A percentile compares a stretch with the other conserved stretches of the same genome.
phyloP scores from a whole-genome alignment of 139 green algal species.

The Closterium sp. region DNA sequence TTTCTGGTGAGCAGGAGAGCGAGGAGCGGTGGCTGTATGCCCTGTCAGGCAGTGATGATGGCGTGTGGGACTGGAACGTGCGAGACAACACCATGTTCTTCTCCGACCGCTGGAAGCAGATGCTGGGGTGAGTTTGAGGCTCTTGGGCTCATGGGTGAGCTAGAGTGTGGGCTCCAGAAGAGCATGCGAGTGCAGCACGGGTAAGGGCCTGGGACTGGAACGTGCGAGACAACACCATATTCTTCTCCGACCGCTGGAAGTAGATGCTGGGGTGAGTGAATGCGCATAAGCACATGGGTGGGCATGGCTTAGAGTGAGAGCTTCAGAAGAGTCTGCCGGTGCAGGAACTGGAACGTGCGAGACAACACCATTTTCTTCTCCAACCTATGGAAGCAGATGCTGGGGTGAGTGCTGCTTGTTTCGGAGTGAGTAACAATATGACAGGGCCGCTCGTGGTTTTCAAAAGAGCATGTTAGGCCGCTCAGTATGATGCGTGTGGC shows the following conservation, averaged over 20 bases:
- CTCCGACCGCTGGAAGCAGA: conserved; percentile 23
- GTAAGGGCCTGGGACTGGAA: neutral
- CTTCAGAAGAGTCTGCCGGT: no score
- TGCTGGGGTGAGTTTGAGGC: conserved; percentile 30
- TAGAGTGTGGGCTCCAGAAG: no score
- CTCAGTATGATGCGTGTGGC: no score
- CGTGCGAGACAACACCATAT: neutral
- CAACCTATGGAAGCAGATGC: conserved; percentile 1
- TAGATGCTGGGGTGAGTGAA: neutral
- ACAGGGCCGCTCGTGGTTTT: no score
- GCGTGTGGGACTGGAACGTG: conserved; percentile 28
- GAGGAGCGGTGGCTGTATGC: conserved; percentile 30
- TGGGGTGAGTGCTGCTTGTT: neutral
- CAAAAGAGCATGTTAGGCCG: no score
- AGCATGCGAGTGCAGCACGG: no score
- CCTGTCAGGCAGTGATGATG: conserved; percentile 18
- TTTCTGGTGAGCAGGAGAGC: neutral
- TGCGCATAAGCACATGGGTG: no score
- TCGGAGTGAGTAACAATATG: no score
- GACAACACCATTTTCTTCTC: conserved; percentile 5
- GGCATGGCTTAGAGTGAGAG: no score
- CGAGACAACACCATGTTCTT: conserved; percentile 26
- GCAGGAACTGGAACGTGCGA: neutral
- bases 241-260: conserved; percentile 3
- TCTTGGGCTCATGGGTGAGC: no score